Base-by-base conservation (phyloP, 495 filamentous ascomycete genomes). In the Lasiosphaeris hirsuta region DNA sequence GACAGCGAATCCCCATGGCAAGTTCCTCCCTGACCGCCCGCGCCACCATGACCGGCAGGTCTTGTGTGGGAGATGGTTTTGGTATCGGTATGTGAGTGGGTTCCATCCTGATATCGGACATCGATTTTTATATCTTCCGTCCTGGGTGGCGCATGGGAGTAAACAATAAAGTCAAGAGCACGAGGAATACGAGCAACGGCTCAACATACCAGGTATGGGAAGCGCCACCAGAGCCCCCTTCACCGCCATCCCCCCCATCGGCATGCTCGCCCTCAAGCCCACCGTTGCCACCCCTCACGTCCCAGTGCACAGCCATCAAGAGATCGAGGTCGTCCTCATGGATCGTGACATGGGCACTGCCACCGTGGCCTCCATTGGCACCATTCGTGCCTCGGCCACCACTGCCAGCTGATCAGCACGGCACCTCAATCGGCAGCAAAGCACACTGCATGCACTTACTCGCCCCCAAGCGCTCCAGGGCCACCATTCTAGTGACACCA, bases 291-390 rank as follows among this genome's bases (percentile, higher is more conserved):
- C 69, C 64, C 2, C 45, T 55, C 17, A 71, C 42, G 49, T 71
- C 65, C 68, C 68, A 71, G 11, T 71, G 47, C 4, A 69, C 45
- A 8, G 48, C 68, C 17, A 71, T 58, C 2, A 71, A 65, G 55
- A 66, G 64, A 44, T 70, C 67, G 19, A 67, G 61, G 43, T 72
- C 67, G 14, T 61, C 58, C 23, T 73, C 63, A 1, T 44, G 37
- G n/a, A 71, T 61, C 8, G 64, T 65, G 34, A 75, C 50, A 30
- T 63, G 56, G 4, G 65, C 59, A 42, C 60, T 53, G 8, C 72
- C 71, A 0, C 67, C 72, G 14, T 46, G 49, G 14, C 72, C 72
- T 8, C 72, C 72, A 45, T 66, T 55, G 1, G 67, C 71, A 1
- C 72, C 71, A 38, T 42, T 57, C 18, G 59, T 57, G 1, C 59